Percentiles rank a stretch among this genome's conserved stretches.
Conservation (phyloP, 1,139 yeast genomes). For the Pichia sp. region DNA sequence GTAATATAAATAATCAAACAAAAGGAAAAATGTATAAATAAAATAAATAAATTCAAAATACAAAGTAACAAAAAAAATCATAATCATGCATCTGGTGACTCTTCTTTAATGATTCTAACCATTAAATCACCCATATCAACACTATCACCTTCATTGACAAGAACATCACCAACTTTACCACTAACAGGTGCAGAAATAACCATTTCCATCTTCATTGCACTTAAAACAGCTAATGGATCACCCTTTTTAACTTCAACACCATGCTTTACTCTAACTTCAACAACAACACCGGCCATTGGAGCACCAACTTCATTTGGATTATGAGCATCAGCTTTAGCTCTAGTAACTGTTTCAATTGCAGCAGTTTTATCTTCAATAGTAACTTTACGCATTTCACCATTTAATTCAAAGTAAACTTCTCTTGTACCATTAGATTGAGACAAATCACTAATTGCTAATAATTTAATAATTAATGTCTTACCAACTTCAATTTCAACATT, state of each 20-base stretch:
- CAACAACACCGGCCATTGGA: conserved; percentile 99
- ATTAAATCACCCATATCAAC: conserved; percentile 90
- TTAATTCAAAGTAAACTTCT: conserved; percentile 95
- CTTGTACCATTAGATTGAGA: conserved; percentile 81
- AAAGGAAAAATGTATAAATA: background rate
- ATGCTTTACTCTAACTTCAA: conserved; percentile 84
- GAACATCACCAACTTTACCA: conserved; percentile 73
- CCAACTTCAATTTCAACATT: conserved; percentile 90
- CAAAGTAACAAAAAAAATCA: background rate
- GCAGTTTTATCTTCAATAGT: conserved; percentile 84
- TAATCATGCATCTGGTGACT: background rate
- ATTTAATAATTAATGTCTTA: conserved; percentile 83
- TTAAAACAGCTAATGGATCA: conserved; percentile 86
- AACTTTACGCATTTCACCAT: conserved; percentile 97
- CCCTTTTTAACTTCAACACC: conserved; percentile 93
- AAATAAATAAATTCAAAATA: background rate
- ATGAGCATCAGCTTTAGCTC: conserved; percentile 84
- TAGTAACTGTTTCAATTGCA: conserved; percentile 73
- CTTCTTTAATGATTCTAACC: conserved; percentile 38
- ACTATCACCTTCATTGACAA: conserved; percentile 84
- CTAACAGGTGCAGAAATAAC: conserved; percentile 87
- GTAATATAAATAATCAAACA: background rate
- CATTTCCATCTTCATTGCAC: conserved; percentile 99
- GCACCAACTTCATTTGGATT: conserved; percentile 95
- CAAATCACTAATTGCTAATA: conserved; percentile 89